phyloP scores from a whole-genome alignment of 352 stramenopile species.

The Phytophthora agathidicida region DNA sequence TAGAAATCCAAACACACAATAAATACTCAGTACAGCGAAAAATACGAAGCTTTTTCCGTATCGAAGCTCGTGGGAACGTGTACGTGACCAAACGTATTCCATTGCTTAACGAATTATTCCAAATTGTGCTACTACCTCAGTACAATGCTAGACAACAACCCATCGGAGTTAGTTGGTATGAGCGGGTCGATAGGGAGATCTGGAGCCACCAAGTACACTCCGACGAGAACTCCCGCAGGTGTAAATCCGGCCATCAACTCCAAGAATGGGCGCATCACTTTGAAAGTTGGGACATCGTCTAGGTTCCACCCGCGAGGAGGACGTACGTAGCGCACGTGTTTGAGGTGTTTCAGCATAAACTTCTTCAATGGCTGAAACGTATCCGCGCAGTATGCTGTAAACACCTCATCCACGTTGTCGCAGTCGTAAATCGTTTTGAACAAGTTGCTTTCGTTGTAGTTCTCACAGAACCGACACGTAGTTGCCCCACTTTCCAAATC shows the following conservation, averaged over 20 bases:
- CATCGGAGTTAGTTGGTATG: no score
- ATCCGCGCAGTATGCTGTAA: conserved; percentile 25
- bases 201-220: conserved; percentile 33
- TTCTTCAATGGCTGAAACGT: conserved; percentile 30
- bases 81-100: no score
- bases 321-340: conserved; percentile 34
- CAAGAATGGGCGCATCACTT: conserved; percentile 13
- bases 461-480: conserved; percentile 25
- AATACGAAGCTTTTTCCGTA: no score
- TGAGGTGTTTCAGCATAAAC: conserved; percentile 31
- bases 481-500: conserved; percentile 5
- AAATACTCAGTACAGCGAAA: no score
- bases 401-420: no score
- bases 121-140: no score
- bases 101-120: no score
- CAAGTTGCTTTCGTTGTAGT: no score
- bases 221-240: conserved; percentile 26
- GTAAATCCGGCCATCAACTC: conserved; percentile 36
- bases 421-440: conserved; percentile 11
- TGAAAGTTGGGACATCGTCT: conserved; percentile 2
- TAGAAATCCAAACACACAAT: no score
- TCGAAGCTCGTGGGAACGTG: no score
- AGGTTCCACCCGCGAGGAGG: conserved; percentile 28
- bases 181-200: no score
- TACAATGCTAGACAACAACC: no score